These are phyloP conservation scores for Pterocarpus macrocarpus DNA, from an alignment of 306 rosid genomes.

Conservation along the genomic window DNA sequence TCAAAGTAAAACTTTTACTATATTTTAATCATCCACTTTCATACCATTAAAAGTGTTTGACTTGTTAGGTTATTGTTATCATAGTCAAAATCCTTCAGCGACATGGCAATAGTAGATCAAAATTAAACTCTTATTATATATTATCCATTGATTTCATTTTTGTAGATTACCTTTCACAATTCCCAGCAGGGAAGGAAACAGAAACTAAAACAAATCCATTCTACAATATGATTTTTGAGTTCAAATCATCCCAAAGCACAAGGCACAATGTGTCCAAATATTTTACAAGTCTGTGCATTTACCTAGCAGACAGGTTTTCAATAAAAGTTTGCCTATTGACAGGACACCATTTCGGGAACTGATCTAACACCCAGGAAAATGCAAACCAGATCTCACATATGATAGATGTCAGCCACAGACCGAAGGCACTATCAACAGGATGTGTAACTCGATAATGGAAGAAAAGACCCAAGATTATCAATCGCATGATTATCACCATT, in stretches of 20 bases:
- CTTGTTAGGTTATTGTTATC: not conserved
- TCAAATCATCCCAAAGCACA: conserved; percentile 40
- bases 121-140: not conserved
- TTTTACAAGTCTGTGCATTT: conserved; percentile 29
- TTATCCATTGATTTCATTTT: not conserved
- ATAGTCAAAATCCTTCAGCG: conserved; percentile 6
- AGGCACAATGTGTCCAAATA: conserved; percentile 17
- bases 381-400: conserved; percentile 99
- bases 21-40: not conserved
- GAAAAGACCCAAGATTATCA: conserved; percentile 84
- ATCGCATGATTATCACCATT: conserved; percentile 69
- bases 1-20: not conserved
- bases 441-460: conserved; percentile 93
- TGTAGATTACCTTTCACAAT: conserved; percentile 26
- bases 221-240: not conserved
- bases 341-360: conserved; percentile 98
- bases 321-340: conserved; percentile 74
- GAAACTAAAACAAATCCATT: conserved; percentile 6
- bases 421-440: conserved; percentile 92
- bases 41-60: not conserved
- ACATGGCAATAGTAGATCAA: not conserved
- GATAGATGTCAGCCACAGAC: conserved; percentile 93
- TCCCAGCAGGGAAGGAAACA: not conserved
- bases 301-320: conserved; percentile 90
- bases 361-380: conserved; percentile 96